These are phyloP conservation scores for Heliosperma pusillum DNA, from an alignment of 148 eudicot genomes.

Conservation along the genomic window DNA sequence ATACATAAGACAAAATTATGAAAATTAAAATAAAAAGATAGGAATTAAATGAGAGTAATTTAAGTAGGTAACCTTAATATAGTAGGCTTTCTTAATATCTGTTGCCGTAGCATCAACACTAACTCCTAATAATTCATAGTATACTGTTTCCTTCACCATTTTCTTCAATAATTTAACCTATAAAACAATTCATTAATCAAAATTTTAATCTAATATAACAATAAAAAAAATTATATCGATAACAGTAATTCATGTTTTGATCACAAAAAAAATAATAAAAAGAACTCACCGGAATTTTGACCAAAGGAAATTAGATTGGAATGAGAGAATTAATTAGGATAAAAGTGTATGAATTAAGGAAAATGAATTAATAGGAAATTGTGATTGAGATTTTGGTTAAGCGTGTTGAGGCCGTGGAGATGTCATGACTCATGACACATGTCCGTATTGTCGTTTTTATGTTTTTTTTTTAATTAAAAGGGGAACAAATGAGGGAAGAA, in stretches of 20 bases:
- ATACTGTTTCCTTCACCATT: slow-evolving; percentile 88
- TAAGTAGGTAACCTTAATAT: slow-evolving; percentile 53
- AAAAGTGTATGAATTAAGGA: not conserved
- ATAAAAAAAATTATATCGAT: too few species aligned
- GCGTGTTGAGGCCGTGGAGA: not conserved
- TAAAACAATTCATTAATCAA: not conserved
- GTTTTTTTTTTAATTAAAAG: too few species aligned
- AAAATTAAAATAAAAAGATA: not conserved
- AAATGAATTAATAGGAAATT: slow-evolving; percentile 5
- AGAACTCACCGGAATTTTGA: slow-evolving; percentile 2
- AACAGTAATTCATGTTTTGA: not conserved
- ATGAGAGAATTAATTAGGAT: not conserved
- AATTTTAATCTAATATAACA: too few species aligned
- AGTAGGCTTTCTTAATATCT: slow-evolving; percentile 91
- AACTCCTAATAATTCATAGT: slow-evolving; percentile 80
- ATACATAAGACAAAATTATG: not conserved
- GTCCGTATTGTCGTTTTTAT: too few species aligned
- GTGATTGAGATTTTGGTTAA: slow-evolving; percentile 3
- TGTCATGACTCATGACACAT: not conserved
- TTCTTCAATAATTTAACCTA: slow-evolving; percentile 15
- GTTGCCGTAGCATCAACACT: slow-evolving; percentile 55
- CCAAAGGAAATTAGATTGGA: not conserved
- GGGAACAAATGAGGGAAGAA: not conserved
- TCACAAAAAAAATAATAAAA: not conserved
- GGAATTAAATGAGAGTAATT: not conserved